These are phyloP conservation scores for Cryptosporidium bovis DNA, from an alignment of 169 alveolate genomes.

Conservation along the genomic window DNA sequence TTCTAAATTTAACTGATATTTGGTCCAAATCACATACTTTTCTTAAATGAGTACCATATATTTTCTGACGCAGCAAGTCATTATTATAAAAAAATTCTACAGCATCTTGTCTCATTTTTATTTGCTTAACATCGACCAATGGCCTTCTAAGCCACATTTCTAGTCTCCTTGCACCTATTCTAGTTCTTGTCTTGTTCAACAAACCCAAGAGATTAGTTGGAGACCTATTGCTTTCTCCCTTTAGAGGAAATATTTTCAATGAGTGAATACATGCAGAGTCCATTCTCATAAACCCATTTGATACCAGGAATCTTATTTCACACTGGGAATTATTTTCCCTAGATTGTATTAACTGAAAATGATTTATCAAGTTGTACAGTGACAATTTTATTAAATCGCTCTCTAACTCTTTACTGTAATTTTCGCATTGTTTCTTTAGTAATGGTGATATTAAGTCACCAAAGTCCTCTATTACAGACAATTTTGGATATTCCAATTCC, in stretches of 20 bases:
- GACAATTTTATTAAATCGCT: slow-evolving; percentile 30
- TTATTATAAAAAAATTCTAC: slow-evolving; percentile 90
- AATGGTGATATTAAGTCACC: slow-evolving; percentile 31
- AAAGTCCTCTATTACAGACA: slow-evolving; percentile 19
- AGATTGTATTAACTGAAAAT: slow-evolving; percentile 41
- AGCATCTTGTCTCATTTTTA: slow-evolving; percentile 90
- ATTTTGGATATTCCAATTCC: slow-evolving; percentile 33
- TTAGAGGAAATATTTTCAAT: slow-evolving; percentile 36
- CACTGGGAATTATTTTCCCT: slow-evolving; percentile 52
- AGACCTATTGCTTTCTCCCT: slow-evolving; percentile 34
- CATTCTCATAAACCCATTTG: slow-evolving; percentile 64
- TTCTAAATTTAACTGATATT: slow-evolving; percentile 82
- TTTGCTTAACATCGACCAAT: slow-evolving; percentile 88
- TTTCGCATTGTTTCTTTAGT: slow-evolving; percentile 16
- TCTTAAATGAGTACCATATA: slow-evolving; percentile 70
- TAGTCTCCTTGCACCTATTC: slow-evolving; percentile 92
- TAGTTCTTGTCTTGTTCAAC: slow-evolving; percentile 92
- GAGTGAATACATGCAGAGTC: slow-evolving; percentile 69
- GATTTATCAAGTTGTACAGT: slow-evolving; percentile 29
- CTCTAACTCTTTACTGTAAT: slow-evolving; percentile 48
- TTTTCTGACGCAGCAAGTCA: slow-evolving; percentile 63
- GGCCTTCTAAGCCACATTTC: slow-evolving; percentile 97
- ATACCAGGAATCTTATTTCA: slow-evolving; percentile 40
- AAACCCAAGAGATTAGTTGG: slow-evolving; percentile 82
- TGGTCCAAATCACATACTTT: slow-evolving; percentile 85